Base-by-base conservation (phyloP, 108 stramenopile species). In the Cyclotella cryptica region DNA sequence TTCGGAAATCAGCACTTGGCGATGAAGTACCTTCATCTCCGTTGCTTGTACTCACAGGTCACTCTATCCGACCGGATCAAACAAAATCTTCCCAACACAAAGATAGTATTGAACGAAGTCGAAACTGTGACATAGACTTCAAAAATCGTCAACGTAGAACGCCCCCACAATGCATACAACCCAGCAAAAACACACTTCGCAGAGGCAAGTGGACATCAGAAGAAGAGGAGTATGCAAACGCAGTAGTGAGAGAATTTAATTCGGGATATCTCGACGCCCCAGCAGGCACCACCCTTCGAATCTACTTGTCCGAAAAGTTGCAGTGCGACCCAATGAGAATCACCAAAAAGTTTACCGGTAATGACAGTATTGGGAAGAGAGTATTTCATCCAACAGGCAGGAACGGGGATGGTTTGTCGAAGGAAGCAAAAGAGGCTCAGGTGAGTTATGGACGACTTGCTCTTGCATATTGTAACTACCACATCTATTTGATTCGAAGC, bases 311-410 rank as follows among this genome's bases (percentile, higher is more conserved):
- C 10, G 96, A 97, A 44, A 96, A 98, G 85, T 88, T 99, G 13
- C 86, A 97, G 69, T 99, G 99, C 65, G 98, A 98, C 85, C 98
- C 99, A 15, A 99, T 99, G 99, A 85, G 99, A n/a, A 98, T 99
- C 61, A 98, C 99, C 22, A 99, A 99, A 84, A 99, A 99, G 83
- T 99, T 98, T 79, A 97, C 97, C 19, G 98, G 98, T 10, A 93
- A 96, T 65, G 80, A 88, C 28, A 96, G 96, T 74, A 89, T 99
- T 42, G 99, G 99, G 26, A 99, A 98, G 84, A 77, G 72, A 80
- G 89, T 95, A 7, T 96, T 93, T 75, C 93, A 91, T 79, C 92
- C 95, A 17, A 87, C 83, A 26, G 84, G 79, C n/a, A 77, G 87
- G 62, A 82, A 73, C 28, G 71, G 69, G 53, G 67, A 86, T n/a